Base-by-base conservation (phyloP, 441 rosid genomes). In the Corymbia citriodora region DNA sequence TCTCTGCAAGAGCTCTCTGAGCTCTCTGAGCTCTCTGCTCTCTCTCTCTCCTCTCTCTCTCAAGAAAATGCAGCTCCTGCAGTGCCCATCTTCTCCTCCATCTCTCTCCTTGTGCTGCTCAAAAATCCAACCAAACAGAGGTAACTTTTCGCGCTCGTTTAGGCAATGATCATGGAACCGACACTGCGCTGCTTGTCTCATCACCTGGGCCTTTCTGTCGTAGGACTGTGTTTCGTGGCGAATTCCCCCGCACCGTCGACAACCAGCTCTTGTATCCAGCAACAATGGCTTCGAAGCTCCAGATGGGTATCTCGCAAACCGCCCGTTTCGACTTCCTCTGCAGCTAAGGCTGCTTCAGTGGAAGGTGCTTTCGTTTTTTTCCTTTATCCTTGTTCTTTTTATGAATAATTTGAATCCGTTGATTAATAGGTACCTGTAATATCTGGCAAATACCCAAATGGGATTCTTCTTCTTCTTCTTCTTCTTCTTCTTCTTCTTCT, bases 11-110 rank as follows among this genome's bases (percentile, higher is more conserved):
- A 36, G 9, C 83, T 19, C 83, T 36, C 49, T 36, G 16, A 36
- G 50, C 83, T 72, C n/a, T n/a, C n/a, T n/a, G n/a, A n/a, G n/a
- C n/a, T n/a, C n/a, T n/a, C 0, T 0, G 45, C 68, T 25, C 79
- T 61, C 70, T 63, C 17, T 27, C 31, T 27, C 33, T 68, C 87
- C 89, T 82, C 90, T 86, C 88, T 10, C 89, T 88, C 92, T 91
- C 88, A 45, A 59, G 55, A 93, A 89, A 91, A 97, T 97, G 99
- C 97, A 94, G 87, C 92, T 95, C 88, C 97, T 96, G 85, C 94
- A 92, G 63, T 92, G 95, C 89, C 94, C 94, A 57, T 92, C 94
- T 79, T 90, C 93, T 68, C 92, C 93, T 68, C 92, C 93, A 2
- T 90, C 82, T 89, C 92, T 91, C 93, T 93, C 91, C 81, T 88